Percentiles rank a stretch among this genome's conserved stretches.
These are phyloP conservation scores for Stachybotrys elegans DNA, from an alignment of 2,329 filamentous ascomycete genomes.

Conservation along the genomic window DNA sequence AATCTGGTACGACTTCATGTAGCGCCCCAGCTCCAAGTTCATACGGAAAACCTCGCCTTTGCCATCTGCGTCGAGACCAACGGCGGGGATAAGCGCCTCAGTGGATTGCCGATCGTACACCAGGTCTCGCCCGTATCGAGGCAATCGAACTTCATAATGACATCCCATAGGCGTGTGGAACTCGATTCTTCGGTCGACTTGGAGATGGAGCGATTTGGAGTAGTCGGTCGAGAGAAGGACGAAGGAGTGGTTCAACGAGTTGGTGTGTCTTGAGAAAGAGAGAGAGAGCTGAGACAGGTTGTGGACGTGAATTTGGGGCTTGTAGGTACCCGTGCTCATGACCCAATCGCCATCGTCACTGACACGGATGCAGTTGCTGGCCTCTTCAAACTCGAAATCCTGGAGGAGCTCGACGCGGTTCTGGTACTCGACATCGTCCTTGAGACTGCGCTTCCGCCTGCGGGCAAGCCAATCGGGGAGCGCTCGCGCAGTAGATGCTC, in stretches of 20 bases:
- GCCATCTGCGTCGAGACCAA: constrained; percentile 80
- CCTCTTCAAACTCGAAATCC: constrained; percentile 97
- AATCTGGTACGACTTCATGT: constrained; percentile 90
- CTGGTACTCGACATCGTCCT: constrained; percentile 87
- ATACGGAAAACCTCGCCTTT: constrained; percentile 89
- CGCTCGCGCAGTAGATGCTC: constrained; percentile 78
- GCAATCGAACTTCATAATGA: constrained; percentile 84
- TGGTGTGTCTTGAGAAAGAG: constrained; percentile 90
- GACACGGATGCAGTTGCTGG: constrained; percentile 81
- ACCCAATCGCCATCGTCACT: constrained; percentile 97
- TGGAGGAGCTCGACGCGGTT: constrained; percentile 93
- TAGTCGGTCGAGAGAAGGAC: constrained; percentile 85
- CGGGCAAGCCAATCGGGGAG: constrained; percentile 94
- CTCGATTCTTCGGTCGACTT: constrained; percentile 85
- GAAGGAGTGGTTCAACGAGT: constrained; percentile 87
- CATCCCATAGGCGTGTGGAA: constrained; percentile 87
- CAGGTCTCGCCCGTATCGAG: constrained; percentile 86
- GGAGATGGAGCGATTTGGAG: constrained; percentile 88
- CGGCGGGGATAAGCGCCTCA: constrained; percentile 81
- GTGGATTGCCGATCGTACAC: constrained; percentile 77
- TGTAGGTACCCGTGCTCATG: constrained; percentile 82
- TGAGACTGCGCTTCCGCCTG: constrained; percentile 83
- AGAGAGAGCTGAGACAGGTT: constrained; percentile 88
- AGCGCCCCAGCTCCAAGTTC: constrained; percentile 86
- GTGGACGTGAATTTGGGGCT: constrained; percentile 77